Evolutionary conservation across 2,329 filamentous ascomycete species (phyloP).

Genomic region (Arthroderma sp.): DNA sequence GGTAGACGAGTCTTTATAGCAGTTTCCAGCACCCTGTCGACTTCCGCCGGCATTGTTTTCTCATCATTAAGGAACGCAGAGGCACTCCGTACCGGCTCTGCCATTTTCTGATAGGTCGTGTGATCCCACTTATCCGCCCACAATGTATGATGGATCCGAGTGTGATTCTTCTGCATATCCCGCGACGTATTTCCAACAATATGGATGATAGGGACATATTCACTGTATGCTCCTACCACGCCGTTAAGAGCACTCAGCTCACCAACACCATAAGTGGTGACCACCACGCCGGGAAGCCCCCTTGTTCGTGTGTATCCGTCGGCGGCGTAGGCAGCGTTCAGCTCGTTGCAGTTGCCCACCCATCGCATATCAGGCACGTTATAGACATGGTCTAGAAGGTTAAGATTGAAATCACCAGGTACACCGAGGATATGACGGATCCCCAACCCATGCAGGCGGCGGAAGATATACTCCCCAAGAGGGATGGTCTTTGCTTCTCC

Average conservation of each 20-base stretch:
- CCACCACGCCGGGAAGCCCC: constrained; percentile 27
- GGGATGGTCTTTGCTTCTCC: constrained; percentile 2
- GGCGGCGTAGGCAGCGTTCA: constrained; percentile 33
- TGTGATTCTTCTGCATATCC: constrained; percentile 33
- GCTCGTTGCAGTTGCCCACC: constrained; percentile 45
- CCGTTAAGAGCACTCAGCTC: constrained; percentile 30
- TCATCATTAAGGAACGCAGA: constrained; percentile 15
- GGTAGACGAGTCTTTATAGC: constrained; percentile 14
- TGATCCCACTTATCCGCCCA: constrained; percentile 16
- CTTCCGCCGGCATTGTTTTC: constrained; percentile 12
- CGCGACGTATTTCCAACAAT: constrained; percentile 46
- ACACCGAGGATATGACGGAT: constrained; percentile 10
- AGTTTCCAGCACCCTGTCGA: constrained; percentile 14
- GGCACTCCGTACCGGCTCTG: constrained; percentile 12
- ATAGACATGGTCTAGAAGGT: constrained; percentile 13
- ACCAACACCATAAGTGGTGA: constrained; percentile 51
- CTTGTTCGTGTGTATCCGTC: constrained; percentile 47
- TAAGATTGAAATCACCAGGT: constrained; percentile 11
- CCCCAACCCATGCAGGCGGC: constrained; percentile 9
- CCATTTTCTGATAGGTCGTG: constrained; percentile 12
- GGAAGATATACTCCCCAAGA: constrained; percentile 11
- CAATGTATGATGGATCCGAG: constrained; percentile 24
- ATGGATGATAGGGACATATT: constrained; percentile 47
- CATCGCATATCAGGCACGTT: constrained; percentile 22
- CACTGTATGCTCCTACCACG: constrained; percentile 38